These are phyloP conservation scores for Metschnikowia anglica DNA, from an alignment of 805 yeast genomes.

Conservation along the genomic window DNA sequence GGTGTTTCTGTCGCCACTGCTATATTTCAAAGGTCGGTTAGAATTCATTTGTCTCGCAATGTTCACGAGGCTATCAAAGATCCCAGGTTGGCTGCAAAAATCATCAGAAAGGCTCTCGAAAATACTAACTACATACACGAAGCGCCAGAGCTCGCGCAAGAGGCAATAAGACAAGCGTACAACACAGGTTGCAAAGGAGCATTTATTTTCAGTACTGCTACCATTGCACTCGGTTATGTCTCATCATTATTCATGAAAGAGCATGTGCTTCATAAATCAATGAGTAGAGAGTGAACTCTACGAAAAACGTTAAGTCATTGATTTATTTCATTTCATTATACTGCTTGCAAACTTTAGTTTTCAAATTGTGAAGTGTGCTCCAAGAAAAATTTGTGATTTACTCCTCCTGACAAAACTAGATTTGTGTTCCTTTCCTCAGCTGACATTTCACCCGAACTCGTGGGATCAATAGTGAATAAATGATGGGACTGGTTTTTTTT, in stretches of 20 bases:
- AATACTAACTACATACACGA: constrained; percentile 52
- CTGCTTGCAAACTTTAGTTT: not conserved
- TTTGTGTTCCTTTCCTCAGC: constrained; percentile 1
- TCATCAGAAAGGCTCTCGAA: constrained; percentile 54
- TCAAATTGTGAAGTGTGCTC: constrained; percentile 1
- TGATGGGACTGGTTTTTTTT: constrained; percentile 14
- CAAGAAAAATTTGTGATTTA: constrained; percentile 17
- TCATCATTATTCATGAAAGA: constrained; percentile 53
- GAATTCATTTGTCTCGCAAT: constrained; percentile 19
- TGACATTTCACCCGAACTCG: not conserved
- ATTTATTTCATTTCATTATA: too few relatives aligned
- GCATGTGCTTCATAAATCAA: constrained; percentile 53
- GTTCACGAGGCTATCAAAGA: constrained; percentile 18
- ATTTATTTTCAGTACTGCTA: constrained; percentile 47
- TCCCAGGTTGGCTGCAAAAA: constrained; percentile 35
- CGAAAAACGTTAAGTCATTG: too few relatives aligned
- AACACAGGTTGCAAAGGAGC: constrained; percentile 52
- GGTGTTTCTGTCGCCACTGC: constrained; percentile 74
- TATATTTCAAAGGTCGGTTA: constrained; percentile 54
- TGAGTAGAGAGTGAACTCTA: constrained; percentile 43
- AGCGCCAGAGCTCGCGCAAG: constrained; percentile 54
- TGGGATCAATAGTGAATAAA: constrained; percentile 16
- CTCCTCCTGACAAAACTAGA: constrained; percentile 20
- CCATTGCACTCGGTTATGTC: constrained; percentile 41
- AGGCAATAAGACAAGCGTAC: constrained; percentile 51